Evolutionary conservation across 1,284 basidiomycete species (phyloP), one percentile per base, ranked within the genome.

Genomic region (Ustilago hordei): DNA sequence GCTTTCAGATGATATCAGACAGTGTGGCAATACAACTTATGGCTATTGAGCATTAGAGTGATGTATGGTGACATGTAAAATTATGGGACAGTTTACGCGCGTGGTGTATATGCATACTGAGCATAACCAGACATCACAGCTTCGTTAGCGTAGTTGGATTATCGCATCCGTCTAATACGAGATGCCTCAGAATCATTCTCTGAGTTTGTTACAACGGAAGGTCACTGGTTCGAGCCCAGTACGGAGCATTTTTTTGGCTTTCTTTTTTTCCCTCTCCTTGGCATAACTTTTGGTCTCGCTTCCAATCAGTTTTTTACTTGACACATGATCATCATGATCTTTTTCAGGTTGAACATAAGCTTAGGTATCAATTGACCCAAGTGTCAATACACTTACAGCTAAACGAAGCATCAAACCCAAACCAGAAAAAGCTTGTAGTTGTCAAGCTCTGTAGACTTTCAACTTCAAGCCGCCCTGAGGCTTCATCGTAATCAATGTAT

Each of bases 151-250:
- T 73, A 73, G 70, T 73, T 73, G 70, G 64, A 72, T 67, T 72
- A 67, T 67, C 64, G 70, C 70, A 66, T 73, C 65, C 52, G 70
- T 73, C 70, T 73, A 68, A 73, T 68, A 65, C 55, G 61, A 55
- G 55, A 50, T 70, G 69, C 69, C 59, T 65, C 59, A 58, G 69
- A 9, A 53, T 39, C 9, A 54, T 2, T 39, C 70, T 6, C 3
- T 68, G 70, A 73, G 65, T 64, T 13, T 28, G 17, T 62, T 62
- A 59, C 65, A 77, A 77, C 74, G 55, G 69, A 77, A 77, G 74
- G 74, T 77, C 74, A 72, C 74, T 77, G 69, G 74, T 77, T 77
- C 74, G 74, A 77, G 74, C 74, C 74, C 69, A 77, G 69, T 72
- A 77, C 69, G 74, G 69, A 50, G 71, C 71, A 74, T 55, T 48